Evolutionary conservation across 148 eudicot genomes (phyloP), one percentile per base, ranked within the genome.

Genomic region (Simmondsia chinensis): DNA sequence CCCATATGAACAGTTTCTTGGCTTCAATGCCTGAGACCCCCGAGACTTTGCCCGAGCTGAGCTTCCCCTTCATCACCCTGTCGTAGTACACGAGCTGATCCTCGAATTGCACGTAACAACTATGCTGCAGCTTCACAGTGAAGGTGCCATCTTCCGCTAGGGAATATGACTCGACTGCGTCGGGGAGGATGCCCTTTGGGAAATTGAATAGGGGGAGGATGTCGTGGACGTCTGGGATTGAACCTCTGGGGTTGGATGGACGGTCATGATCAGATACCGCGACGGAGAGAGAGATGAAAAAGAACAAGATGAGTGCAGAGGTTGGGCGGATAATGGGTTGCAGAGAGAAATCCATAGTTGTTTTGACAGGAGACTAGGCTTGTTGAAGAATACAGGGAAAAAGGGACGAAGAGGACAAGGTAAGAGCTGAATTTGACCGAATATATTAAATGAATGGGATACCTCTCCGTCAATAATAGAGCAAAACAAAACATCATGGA

Each of bases 11-110:
- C 33, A 82, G 44, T 63, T 64, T 59, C 66, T 80, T 79, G 6
- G 88, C 96, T 33, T 79, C 82, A 52, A 87, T 87, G 0, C 94
- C 96, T 1, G 84, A 66, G 3, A 87, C 94, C 10, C 54, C 73
- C 1, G 72, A 42, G 2, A 87, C 64, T 24, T 71, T 58, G 5
- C 94, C 94, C 14, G 56, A 68, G 6, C 38, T 68, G 24, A 87
- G 44, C 35, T 62, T 79, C 1, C 96, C 96, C 27, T 55, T 69
- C 43, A 87, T 63, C 4, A 14, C 11, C 14, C 44, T 51, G 20
- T 61, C 75, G 18, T 87, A 87, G 53, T 69, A 87, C 7, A 82
- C 87, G 4, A 77, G 58, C 44, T 87, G 87, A 28, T 60, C 77
- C 10, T 72, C 69, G 58, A 76, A 87, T 7, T 65, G 64, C 12